phyloP scores from a whole-genome alignment of 2,329 filamentous ascomycete genomes.

The Cryoendolithus antarcticus region DNA sequence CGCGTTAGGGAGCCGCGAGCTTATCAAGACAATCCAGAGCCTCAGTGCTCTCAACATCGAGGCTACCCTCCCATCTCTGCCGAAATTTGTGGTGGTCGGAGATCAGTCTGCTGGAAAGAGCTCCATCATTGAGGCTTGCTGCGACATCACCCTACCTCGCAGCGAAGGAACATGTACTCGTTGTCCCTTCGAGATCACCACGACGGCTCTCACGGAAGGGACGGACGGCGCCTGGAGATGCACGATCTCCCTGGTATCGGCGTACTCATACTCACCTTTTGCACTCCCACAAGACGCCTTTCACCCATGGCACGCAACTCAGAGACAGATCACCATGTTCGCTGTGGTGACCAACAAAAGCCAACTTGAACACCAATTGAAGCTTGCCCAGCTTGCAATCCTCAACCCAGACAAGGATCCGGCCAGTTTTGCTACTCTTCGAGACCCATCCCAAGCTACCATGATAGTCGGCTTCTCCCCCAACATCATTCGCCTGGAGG shows the following conservation, averaged over 20 bases:
- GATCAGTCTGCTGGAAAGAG: conserved; percentile 81
- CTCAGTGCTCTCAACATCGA: conserved; percentile 63
- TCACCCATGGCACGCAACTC: background rate
- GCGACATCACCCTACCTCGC: conserved; percentile 58
- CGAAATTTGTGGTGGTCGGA: conserved; percentile 71
- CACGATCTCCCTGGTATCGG: conserved; percentile 41
- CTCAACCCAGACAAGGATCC: conserved; percentile 52
- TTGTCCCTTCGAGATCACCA: conserved; percentile 69
- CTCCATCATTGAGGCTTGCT: conserved; percentile 42
- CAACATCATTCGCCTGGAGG: conserved; percentile 66
- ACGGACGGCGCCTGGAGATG: conserved; percentile 47
- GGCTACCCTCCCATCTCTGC: conserved; percentile 52
- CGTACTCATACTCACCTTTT: conserved; percentile 44
- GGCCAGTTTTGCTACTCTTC: conserved; percentile 23
- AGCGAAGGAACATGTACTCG: conserved; percentile 60
- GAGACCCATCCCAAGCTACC: background rate
- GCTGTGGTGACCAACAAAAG: conserved; percentile 48
- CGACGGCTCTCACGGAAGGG: conserved; percentile 41
- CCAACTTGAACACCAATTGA: conserved; percentile 55
- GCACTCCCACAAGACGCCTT: conserved; percentile 6
- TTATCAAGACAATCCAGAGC: conserved; percentile 54
- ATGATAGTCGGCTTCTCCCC: conserved; percentile 59
- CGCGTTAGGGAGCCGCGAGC: conserved; percentile 50
- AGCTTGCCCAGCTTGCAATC: conserved; percentile 65
- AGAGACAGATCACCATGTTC: conserved; percentile 41